Percentiles rank a stretch among this genome's conserved stretches.
These are phyloP conservation scores for Euphorbia lathyris DNA, from an alignment of 345 rosid species.

Conservation along the genomic window DNA sequence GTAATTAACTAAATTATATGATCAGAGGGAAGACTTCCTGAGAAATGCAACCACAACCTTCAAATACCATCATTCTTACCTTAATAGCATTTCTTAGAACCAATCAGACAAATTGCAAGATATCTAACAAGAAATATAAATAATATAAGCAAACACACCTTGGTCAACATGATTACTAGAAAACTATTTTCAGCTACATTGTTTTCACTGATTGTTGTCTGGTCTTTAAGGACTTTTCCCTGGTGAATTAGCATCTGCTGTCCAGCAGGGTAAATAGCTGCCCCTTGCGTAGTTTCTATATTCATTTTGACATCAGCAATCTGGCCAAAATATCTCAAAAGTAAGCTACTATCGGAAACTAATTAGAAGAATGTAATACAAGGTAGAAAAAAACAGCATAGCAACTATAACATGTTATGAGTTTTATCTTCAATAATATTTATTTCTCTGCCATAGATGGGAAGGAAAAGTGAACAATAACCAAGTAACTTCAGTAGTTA, in stretches of 20 bases:
- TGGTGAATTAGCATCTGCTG: slow-evolving; percentile 80
- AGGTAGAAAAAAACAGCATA: background rate
- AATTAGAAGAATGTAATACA: background rate
- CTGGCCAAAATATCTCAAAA: slow-evolving; percentile 26
- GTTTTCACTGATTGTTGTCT: slow-evolving; percentile 68
- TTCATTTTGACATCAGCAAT: slow-evolving; percentile 71
- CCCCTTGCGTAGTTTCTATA: slow-evolving; percentile 68
- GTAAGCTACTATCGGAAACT: background rate
- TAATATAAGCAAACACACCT: slow-evolving; percentile 38
- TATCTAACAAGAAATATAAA: background rate
- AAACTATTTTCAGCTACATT: slow-evolving; percentile 72
- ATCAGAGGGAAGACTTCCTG: background rate
- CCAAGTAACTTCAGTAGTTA: background rate
- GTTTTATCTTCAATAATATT: background rate
- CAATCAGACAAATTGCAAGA: background rate
- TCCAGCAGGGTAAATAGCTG: slow-evolving; percentile 61
- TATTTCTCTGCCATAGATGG: background rate
- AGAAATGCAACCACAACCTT: background rate
- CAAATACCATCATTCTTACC: background rate
- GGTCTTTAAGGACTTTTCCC: slow-evolving; percentile 79
- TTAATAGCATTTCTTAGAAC: background rate
- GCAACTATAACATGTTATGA: background rate
- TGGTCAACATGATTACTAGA: slow-evolving; percentile 73
- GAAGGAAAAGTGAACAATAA: background rate
- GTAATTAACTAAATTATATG: background rate